A percentile compares a stretch with the other conserved stretches of the same genome.
phyloP scores from a whole-genome alignment of 2,329 filamentous ascomycete genomes.

The Scedosporium minutisporum region DNA sequence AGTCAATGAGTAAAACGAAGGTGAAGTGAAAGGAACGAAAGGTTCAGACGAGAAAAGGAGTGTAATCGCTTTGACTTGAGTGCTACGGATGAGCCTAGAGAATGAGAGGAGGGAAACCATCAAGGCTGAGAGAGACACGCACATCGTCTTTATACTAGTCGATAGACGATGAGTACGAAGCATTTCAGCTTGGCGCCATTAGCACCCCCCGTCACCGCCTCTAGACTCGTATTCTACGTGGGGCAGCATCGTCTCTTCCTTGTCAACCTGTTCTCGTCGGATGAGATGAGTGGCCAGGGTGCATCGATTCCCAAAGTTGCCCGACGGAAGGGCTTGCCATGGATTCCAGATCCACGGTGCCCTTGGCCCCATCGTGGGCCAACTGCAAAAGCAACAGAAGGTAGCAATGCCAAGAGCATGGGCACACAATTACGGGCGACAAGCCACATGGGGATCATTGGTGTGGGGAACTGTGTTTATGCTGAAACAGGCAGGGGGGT shows the following conservation, averaged over 20 bases:
- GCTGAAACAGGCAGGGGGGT: not conserved
- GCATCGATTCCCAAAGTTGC: not conserved
- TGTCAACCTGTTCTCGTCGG: too few species aligned
- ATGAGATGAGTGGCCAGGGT: too few species aligned
- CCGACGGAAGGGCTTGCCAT: not conserved
- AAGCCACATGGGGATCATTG: not conserved
- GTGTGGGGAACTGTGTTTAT: not conserved
- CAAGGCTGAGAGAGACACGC: not conserved
- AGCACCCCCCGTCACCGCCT: not conserved
- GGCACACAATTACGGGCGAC: not conserved
- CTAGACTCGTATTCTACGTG: not conserved
- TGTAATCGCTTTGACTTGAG: constrained; percentile 4
- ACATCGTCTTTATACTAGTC: not conserved
- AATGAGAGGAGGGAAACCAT: not conserved
- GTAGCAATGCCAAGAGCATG: not conserved
- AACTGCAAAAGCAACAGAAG: not conserved
- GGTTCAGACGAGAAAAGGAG: not conserved
- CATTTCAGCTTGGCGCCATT: not conserved
- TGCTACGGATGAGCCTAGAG: constrained; percentile 1
- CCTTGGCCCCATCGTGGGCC: not conserved
- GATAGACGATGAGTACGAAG: not conserved
- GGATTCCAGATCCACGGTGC: not conserved
- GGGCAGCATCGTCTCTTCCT: not conserved
- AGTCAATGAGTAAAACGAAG: constrained; percentile 5
- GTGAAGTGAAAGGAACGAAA: not conserved